phyloP scores from a whole-genome alignment of 306 rosid species.

The Dalbergia cochinchinensis region DNA sequence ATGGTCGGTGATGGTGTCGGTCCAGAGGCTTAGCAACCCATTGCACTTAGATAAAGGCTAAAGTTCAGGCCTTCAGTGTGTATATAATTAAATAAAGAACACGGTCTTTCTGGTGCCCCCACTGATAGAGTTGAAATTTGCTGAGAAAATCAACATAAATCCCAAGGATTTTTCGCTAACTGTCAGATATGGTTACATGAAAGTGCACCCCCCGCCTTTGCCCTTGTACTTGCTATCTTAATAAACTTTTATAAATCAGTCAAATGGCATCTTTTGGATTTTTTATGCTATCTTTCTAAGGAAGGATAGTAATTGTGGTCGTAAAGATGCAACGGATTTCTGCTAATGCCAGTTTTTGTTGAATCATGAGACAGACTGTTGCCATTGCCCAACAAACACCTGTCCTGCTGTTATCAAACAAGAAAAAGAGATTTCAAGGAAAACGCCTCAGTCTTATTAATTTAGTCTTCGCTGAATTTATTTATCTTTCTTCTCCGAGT shows the following conservation, averaged over 20 bases:
- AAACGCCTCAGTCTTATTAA: slow-evolving; percentile 27
- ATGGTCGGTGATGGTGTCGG: slow-evolving; percentile 17
- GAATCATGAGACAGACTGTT: neutral
- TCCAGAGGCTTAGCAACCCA: slow-evolving; percentile 2
- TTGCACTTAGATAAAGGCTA: slow-evolving; percentile 7
- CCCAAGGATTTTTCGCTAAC: neutral
- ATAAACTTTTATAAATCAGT: slow-evolving; percentile 10
- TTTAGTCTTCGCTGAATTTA: neutral
- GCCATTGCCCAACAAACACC: neutral
- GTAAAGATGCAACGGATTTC: slow-evolving; percentile 30
- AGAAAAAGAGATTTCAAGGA: neutral
- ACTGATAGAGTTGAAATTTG: slow-evolving; percentile 19
- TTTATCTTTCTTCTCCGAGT: slow-evolving; percentile 4
- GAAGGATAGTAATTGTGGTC: slow-evolving; percentile 42
- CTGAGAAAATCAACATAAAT: slow-evolving; percentile 9
- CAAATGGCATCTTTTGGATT: slow-evolving; percentile 18
- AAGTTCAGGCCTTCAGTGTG: slow-evolving; percentile 16
- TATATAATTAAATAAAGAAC: neutral
- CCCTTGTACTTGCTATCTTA: slow-evolving; percentile 19
- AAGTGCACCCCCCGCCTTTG: neutral
- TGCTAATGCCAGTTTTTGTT: slow-evolving; percentile 34
- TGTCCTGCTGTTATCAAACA: neutral
- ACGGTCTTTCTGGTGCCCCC: neutral
- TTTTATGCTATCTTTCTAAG: slow-evolving; percentile 24
- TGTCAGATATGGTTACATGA: slow-evolving; percentile 13